A percentile compares a stretch with the other conserved stretches of the same genome.
Conservation (phyloP, 768 basidiomycete genomes). For the Suillus lakei region DNA sequence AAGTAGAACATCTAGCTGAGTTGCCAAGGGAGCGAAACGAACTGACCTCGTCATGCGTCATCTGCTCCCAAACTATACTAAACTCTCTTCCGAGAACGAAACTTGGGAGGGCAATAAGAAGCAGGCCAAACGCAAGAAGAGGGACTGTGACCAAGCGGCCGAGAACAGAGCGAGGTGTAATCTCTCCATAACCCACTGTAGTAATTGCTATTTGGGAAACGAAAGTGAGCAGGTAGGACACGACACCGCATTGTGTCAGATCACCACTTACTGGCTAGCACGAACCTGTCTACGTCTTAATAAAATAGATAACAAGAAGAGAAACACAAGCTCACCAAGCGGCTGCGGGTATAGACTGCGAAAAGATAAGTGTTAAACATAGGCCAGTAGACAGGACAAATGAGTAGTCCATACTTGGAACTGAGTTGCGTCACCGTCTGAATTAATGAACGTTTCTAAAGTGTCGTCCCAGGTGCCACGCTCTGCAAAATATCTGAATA, state of each 20-base stretch:
- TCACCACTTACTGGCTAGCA: constrained; percentile 70
- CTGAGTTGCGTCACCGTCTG: constrained; percentile 82
- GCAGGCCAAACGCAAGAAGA: constrained; percentile 83
- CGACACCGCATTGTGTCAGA: background rate
- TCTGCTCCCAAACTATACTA: constrained; percentile 86
- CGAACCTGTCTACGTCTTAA: constrained; percentile 52
- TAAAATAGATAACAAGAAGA: background rate
- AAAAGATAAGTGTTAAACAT: background rate
- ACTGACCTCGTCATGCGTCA: constrained; percentile 58
- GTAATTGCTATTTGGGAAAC: constrained; percentile 65
- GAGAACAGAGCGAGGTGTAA: constrained; percentile 86
- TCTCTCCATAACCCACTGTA: constrained; percentile 92
- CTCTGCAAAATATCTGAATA: constrained; percentile 81
- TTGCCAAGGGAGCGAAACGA: background rate
- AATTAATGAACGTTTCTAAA: constrained; percentile 80
- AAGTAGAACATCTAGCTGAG: constrained; percentile 9
- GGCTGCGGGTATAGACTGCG: constrained; percentile 70
- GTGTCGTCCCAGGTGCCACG: constrained; percentile 88
- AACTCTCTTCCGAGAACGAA: constrained; percentile 94
- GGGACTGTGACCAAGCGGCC: constrained; percentile 87
- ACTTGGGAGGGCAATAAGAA: constrained; percentile 88
- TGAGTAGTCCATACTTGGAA: constrained; percentile 58
- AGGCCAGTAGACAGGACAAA: background rate
- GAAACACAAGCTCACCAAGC: constrained; percentile 65
- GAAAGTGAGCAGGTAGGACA: background rate